Percentiles rank a stretch among this genome's conserved stretches.
phyloP scores from a whole-genome alignment of 306 rosid species.

The Pyrus communis region DNA sequence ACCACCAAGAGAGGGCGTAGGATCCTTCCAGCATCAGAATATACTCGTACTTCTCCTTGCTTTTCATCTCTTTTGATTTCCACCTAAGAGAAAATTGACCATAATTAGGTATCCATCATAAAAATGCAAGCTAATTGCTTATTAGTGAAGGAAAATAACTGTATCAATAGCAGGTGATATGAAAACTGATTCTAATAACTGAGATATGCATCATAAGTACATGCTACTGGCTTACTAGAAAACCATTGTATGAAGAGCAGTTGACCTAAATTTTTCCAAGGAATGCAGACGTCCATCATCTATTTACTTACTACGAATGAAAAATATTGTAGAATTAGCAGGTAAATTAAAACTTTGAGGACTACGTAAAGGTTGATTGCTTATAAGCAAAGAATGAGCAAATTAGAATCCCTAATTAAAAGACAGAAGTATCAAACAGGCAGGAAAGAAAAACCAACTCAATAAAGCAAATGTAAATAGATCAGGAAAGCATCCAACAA shows the following conservation, averaged over 20 bases:
- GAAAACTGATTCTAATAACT: not conserved
- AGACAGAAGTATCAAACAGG: not conserved
- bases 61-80: slow-evolving; percentile 79
- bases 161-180: not conserved
- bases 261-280: not conserved
- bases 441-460: not conserved
- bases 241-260: not conserved
- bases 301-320: not conserved
- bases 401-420: not conserved
- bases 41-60: slow-evolving; percentile 71
- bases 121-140: not conserved
- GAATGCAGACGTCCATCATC: not conserved
- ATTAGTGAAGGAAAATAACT: not conserved
- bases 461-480: not conserved
- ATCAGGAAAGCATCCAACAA: not conserved
- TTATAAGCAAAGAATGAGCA: not conserved
- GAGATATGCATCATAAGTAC: not conserved
- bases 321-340: not conserved
- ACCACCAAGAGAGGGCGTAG: slow-evolving; percentile 89
- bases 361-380: not conserved
- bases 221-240: not conserved
- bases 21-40: slow-evolving; percentile 91
- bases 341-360: not conserved
- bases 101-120: not conserved
- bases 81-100: slow-evolving; percentile 40